These are phyloP conservation scores for Suhomyces bolitotheri DNA, from an alignment of 1,139 yeast genomes.

Conservation along the genomic window DNA sequence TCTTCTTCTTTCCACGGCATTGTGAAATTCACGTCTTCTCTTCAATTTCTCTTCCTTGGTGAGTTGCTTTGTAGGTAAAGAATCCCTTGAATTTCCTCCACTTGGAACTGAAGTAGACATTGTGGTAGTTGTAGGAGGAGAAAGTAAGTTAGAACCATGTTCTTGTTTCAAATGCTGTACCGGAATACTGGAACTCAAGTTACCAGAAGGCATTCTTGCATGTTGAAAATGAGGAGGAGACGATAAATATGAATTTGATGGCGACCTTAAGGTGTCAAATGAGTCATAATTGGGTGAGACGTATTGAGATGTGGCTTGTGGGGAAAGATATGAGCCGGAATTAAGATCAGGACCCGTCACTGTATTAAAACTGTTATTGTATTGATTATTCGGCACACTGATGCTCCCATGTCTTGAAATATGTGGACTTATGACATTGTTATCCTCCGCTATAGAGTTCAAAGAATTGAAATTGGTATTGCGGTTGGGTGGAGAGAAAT, in stretches of 20 bases:
- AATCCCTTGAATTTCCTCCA: conserved; percentile 14
- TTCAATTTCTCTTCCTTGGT: conserved; percentile 69
- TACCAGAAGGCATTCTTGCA: conserved; percentile 20
- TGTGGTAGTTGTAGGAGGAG: conserved; percentile 26
- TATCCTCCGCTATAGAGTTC: conserved; percentile 37
- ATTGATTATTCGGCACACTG: conserved; percentile 23
- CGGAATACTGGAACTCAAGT: conserved; percentile 34
- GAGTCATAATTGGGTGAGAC: conserved; percentile 24
- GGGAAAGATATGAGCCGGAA: conserved; percentile 18
- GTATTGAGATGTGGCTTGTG: conserved; percentile 17
- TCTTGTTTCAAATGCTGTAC: conserved; percentile 22
- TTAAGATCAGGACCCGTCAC: conserved; percentile 15
- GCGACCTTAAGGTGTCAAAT: conserved; percentile 33
- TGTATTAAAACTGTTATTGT: conserved; percentile 16
- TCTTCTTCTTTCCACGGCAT: conserved; percentile 79
- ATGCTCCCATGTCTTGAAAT: conserved; percentile 36
- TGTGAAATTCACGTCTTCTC: conserved; percentile 74
- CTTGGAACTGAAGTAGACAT: conserved; percentile 34
- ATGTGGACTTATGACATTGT: conserved; percentile 32
- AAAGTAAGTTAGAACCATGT: conserved; percentile 21
- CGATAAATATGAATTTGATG: conserved; percentile 34
- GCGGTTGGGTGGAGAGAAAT: conserved; percentile 42
- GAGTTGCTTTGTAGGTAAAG: conserved; percentile 38
- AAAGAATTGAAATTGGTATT: conserved; percentile 28
- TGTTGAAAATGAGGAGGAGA: conserved; percentile 36